Evolutionary conservation across 2,329 filamentous ascomycete species (phyloP).

Genomic region (Sarocladiaceae sp.): DNA sequence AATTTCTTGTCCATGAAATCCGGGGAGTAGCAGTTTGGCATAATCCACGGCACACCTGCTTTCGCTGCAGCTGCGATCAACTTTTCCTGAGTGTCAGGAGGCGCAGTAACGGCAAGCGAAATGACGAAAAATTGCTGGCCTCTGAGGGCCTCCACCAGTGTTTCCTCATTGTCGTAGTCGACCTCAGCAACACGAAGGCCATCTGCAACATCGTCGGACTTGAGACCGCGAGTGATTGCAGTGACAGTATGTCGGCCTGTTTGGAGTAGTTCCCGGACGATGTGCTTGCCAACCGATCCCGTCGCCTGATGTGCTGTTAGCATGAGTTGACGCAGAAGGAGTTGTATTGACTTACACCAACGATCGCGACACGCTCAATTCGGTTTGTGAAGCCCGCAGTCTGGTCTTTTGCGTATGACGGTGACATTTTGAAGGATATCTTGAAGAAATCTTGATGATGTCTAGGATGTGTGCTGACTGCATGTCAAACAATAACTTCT

Average conservation of each 20-base stretch:
- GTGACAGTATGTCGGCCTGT: constrained; percentile 48
- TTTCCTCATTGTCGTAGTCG: constrained; percentile 37
- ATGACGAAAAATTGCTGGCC: constrained; percentile 53
- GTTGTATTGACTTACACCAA: constrained; percentile 36
- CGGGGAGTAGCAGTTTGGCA: constrained; percentile 43
- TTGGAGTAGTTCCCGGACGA: constrained; percentile 38
- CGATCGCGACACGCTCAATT: constrained; percentile 40
- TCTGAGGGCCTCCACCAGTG: constrained; percentile 42
- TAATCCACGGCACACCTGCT: constrained; percentile 45
- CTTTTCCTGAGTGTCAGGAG: constrained; percentile 36
- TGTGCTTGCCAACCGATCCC: constrained; percentile 36
- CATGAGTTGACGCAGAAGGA: not conserved
- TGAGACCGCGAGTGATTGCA: constrained; percentile 44
- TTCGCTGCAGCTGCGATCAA: constrained; percentile 45
- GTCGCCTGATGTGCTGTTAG: constrained; percentile 27
- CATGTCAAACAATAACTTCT: too few species aligned
- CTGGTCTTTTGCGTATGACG: constrained; percentile 29
- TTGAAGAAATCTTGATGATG: too few species aligned
- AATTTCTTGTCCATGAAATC: constrained; percentile 26
- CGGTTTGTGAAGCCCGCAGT: constrained; percentile 33
- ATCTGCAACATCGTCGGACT: constrained; percentile 34
- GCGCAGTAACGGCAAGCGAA: constrained; percentile 36
- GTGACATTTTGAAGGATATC: constrained; percentile 16
- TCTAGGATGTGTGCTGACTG: too few species aligned
- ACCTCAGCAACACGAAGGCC: constrained; percentile 37